Evolutionary conservation across 495 filamentous ascomycete species (phyloP).

Genomic region (Lasiosphaeriaceae sp.): DNA sequence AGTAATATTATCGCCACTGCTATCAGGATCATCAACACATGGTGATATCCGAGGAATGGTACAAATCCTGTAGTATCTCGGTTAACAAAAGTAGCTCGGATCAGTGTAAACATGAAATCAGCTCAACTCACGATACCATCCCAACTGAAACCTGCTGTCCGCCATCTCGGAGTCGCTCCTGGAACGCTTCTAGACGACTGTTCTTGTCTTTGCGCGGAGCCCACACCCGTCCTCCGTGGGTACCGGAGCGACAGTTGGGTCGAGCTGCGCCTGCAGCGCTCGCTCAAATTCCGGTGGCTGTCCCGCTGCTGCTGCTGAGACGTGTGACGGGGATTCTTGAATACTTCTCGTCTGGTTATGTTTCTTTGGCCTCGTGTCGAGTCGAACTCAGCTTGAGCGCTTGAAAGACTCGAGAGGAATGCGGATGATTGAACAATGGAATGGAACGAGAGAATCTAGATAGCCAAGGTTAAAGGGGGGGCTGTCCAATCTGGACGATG

Average conservation of each 20-base stretch:
- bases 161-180: constrained; percentile 15
- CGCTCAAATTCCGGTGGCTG: background rate
- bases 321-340: background rate
- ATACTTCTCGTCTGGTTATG: background rate
- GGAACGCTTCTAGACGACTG: background rate
- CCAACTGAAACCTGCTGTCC: constrained; percentile 37
- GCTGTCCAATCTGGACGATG: too few relatives aligned
- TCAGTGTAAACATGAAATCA: background rate
- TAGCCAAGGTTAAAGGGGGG: too few relatives aligned
- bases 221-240: constrained; percentile 41
- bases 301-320: background rate
- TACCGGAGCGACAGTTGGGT: constrained; percentile 19
- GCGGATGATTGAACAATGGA: background rate
- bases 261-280: constrained; percentile 5
- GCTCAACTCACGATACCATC: constrained; percentile 44
- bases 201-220: constrained; percentile 12
- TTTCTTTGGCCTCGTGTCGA: too few relatives aligned
- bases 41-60: constrained; percentile 96
- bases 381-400: too few relatives aligned
- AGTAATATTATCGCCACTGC: constrained; percentile 90
- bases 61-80: constrained; percentile 60
- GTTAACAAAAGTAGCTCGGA: constrained; percentile 14
- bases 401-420: too few relatives aligned
- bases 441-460: background rate
- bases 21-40: constrained; percentile 97